These are phyloP conservation scores for Zalaria obscura DNA, from an alignment of 2,329 filamentous ascomycete genomes.

Conservation along the genomic window DNA sequence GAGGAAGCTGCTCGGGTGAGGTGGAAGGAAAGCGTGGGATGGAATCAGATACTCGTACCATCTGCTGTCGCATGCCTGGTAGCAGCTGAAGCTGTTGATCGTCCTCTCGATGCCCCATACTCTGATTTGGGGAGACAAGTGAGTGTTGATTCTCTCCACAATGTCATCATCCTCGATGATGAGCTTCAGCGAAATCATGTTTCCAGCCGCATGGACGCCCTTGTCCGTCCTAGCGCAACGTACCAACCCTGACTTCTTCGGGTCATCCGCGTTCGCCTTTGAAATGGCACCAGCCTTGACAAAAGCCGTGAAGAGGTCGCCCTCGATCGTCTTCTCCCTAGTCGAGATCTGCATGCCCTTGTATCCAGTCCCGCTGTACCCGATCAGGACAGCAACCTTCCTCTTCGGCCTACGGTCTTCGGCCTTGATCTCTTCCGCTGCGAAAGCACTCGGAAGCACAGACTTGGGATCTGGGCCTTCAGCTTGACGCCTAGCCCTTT, in stretches of 20 bases:
- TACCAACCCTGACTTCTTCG: slow-evolving; percentile 87
- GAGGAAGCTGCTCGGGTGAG: slow-evolving; percentile 75
- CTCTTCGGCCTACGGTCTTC: slow-evolving; percentile 84
- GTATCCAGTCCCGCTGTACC: slow-evolving; percentile 92
- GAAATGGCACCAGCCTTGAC: slow-evolving; percentile 85
- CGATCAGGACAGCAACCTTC: slow-evolving; percentile 91
- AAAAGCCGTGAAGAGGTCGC: slow-evolving; percentile 85
- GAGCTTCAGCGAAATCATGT: slow-evolving; percentile 87
- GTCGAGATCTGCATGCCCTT: slow-evolving; percentile 78
- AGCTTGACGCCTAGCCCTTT: slow-evolving; percentile 28
- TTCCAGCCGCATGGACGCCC: slow-evolving; percentile 90
- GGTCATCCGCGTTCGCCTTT: slow-evolving; percentile 91
- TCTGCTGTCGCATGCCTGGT: slow-evolving; percentile 84
- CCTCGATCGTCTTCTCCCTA: slow-evolving; percentile 77
- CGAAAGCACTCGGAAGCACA: slow-evolving; percentile 45
- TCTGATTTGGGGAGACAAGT: slow-evolving; percentile 76
- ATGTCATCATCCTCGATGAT: slow-evolving; percentile 86
- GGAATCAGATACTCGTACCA: slow-evolving; percentile 98
- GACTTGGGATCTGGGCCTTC: slow-evolving; percentile 27
- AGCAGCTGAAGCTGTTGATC: slow-evolving; percentile 84
- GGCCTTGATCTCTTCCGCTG: slow-evolving; percentile 71
- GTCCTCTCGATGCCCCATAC: slow-evolving; percentile 89
- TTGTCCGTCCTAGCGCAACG: slow-evolving; percentile 95
- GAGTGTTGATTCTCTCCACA: slow-evolving; percentile 78
- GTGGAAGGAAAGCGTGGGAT: slow-evolving; percentile 81